Percentiles rank a stretch among this genome's conserved stretches.
Conservation (phyloP, 257 asterid species). For the Nicotiana noctiflora region DNA sequence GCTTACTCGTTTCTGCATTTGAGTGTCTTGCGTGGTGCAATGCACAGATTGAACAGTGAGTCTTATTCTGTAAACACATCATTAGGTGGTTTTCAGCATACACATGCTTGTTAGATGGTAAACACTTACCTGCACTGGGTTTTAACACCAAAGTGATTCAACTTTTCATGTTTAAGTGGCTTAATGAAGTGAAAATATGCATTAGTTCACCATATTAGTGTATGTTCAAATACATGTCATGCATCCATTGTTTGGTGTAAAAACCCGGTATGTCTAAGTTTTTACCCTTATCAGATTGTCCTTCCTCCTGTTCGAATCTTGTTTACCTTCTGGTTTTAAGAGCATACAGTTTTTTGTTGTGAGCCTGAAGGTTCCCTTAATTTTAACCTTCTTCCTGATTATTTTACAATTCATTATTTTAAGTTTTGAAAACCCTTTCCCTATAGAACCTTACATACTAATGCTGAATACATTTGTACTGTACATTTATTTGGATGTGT, state of each 20-base stretch:
- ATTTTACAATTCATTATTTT: neutral
- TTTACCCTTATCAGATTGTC: too few species aligned
- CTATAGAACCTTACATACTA: neutral
- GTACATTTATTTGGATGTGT: neutral
- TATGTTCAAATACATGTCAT: too few species aligned
- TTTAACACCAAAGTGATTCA: too few species aligned
- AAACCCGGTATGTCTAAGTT: too few species aligned
- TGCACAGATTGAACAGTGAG: neutral
- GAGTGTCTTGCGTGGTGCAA: neutral
- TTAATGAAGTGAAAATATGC: too few species aligned
- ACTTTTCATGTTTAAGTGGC: too few species aligned
- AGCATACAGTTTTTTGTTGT: neutral
- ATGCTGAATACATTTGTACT: neutral
- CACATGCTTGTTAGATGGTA: neutral
- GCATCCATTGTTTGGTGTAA: too few species aligned
- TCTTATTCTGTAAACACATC: neutral
- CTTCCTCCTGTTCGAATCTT: neutral
- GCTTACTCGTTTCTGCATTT: neutral
- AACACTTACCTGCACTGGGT: too few species aligned
- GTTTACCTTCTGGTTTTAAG: neutral
- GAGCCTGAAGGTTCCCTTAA: neutral
- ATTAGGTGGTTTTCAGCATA: neutral
- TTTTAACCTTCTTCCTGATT: neutral
- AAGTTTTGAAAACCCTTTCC: neutral
- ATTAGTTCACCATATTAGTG: too few species aligned